These are phyloP conservation scores for Diplodia sapinea DNA, from an alignment of 2,329 filamentous ascomycete genomes.

Conservation along the genomic window DNA sequence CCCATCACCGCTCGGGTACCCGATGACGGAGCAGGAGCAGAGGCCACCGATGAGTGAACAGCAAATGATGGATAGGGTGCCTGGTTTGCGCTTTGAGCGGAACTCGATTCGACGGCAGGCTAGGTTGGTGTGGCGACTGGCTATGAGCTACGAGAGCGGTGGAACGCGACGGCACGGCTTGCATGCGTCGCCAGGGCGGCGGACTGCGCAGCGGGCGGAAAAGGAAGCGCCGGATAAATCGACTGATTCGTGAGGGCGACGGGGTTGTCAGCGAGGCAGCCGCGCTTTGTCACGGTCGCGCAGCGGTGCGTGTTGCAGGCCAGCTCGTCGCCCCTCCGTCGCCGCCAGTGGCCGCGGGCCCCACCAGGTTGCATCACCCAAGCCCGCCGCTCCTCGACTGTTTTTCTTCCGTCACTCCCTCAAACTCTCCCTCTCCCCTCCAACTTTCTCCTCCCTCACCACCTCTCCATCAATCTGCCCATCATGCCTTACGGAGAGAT, in stretches of 20 bases:
- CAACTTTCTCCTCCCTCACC: slow-evolving; percentile 32
- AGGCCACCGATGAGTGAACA: slow-evolving; percentile 13
- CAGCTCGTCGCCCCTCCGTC: slow-evolving; percentile 21
- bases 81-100: not conserved
- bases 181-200: not conserved
- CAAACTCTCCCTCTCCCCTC: slow-evolving; percentile 22
- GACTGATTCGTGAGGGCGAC: slow-evolving; percentile 18
- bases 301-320: slow-evolving; percentile 6
- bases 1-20: slow-evolving; percentile 6
- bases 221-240: slow-evolving; percentile 23
- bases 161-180: not conserved
- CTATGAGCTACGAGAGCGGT: not conserved
- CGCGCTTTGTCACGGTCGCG: slow-evolving; percentile 28
- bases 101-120: not conserved
- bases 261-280: slow-evolving; percentile 21
- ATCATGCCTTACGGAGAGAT: slow-evolving; percentile 87
- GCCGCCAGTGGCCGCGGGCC: slow-evolving; percentile 5
- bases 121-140: not conserved
- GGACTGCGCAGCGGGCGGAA: slow-evolving; percentile 14
- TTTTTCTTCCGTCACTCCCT: slow-evolving; percentile 32
- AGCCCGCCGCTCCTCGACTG: slow-evolving; percentile 28
- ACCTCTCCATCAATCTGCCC: slow-evolving; percentile 41
- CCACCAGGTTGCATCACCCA: slow-evolving; percentile 29
- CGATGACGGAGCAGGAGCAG: slow-evolving; percentile 14
- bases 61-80: not conserved